phyloP scores from a whole-genome alignment of 2,329 filamentous ascomycete genomes.

The Cladorrhinum sp. region DNA sequence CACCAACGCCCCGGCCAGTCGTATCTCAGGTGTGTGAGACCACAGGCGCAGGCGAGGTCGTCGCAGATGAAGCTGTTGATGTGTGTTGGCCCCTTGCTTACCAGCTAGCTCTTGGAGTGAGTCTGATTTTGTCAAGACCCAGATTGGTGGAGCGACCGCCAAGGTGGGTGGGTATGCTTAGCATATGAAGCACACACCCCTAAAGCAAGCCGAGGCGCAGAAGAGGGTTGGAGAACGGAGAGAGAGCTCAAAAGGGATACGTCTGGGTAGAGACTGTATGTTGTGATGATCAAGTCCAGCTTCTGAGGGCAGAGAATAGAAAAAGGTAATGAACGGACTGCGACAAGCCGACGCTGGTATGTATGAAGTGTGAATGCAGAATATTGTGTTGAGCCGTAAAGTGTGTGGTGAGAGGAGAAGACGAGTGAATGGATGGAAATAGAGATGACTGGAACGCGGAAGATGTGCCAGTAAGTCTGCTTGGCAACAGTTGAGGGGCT shows the following conservation, averaged over 20 bases:
- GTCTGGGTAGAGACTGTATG: not conserved
- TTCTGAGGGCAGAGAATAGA: not conserved
- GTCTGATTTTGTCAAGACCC: constrained; percentile 1
- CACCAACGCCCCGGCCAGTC: not conserved
- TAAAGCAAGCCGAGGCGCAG: constrained; percentile 10
- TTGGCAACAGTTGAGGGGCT: constrained; percentile 14
- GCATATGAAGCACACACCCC: constrained; percentile 15
- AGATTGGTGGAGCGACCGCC: constrained; percentile 22
- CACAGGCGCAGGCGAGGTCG: not conserved
- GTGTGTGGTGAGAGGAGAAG: not conserved
- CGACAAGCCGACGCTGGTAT: constrained; percentile 15
- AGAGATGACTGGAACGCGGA: constrained; percentile 14
- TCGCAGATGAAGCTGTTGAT: not conserved
- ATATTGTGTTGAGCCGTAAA: constrained; percentile 4
- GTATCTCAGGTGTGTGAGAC: not conserved
- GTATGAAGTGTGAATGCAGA: not conserved
- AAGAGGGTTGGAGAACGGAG: not conserved
- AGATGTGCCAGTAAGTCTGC: constrained; percentile 20
- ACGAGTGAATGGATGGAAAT: constrained; percentile 4
- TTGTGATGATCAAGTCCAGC: not conserved
- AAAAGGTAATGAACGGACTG: constrained; percentile 15
- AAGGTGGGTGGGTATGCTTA: constrained; percentile 23
- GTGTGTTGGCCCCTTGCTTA: not conserved
- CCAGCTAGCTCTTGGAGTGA: not conserved
- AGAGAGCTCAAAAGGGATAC: not conserved